Evolutionary conservation across 2,329 filamentous ascomycete species (phyloP).

Genomic region (Trichocomaceae sp.): DNA sequence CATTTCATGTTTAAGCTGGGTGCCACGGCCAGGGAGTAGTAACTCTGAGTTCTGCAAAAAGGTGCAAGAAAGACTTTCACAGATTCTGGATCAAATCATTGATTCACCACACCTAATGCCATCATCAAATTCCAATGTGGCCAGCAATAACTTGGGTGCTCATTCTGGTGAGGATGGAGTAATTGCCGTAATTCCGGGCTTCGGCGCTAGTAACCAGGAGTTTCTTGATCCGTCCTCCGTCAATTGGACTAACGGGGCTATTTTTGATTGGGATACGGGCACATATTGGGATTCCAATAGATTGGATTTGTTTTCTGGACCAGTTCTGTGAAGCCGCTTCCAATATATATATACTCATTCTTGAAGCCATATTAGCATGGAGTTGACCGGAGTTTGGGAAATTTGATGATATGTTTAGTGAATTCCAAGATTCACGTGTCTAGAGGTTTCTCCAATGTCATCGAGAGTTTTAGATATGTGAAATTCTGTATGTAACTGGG

Average conservation of each 20-base stretch:
- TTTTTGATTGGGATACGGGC: neutral
- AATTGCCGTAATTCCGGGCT: neutral
- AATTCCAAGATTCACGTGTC: no score
- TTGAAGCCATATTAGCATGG: neutral
- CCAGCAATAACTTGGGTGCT: neutral
- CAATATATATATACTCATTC: neutral
- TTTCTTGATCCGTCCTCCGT: neutral
- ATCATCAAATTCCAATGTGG: neutral
- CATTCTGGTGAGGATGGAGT: no score
- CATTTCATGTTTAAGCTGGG: neutral
- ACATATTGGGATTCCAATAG: neutral
- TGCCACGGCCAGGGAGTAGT: neutral
- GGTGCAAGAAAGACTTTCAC: neutral
- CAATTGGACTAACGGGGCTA: neutral
- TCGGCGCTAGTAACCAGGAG: neutral
- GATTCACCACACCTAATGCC: neutral
- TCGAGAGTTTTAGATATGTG: no score
- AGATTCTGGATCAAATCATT: neutral
- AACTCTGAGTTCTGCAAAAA: neutral
- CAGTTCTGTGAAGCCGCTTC: neutral
- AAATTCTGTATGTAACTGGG: no score
- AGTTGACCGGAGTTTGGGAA: no score
- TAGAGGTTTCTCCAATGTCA: no score
- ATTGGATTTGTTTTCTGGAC: neutral
- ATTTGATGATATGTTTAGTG: no score